Base-by-base conservation (phyloP, 2,329 filamentous ascomycete genomes). In the Cordyceps militaris region DNA sequence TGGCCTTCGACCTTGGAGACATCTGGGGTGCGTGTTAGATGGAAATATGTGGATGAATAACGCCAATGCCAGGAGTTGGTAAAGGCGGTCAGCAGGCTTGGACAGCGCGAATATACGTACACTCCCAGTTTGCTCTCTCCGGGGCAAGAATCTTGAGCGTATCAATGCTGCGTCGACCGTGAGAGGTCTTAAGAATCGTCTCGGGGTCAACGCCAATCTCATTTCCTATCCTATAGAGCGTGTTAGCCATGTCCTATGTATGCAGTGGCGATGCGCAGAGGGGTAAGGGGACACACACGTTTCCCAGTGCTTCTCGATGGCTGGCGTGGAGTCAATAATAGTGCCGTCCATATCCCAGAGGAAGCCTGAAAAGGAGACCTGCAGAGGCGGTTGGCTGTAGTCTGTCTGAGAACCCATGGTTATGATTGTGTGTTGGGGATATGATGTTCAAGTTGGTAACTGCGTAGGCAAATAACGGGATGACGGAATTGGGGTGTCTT, bases 71-170 rank as follows among this genome's bases (percentile, higher is more conserved):
- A n/a, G 36, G 36, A 8, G 4, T 16, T 14, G 38, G 30, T 30
- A 55, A 46, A 46, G 28, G 53, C 44, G 43, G 43, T 49, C 53
- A 56, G 13, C 43, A 23, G 5, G 13, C 11, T 9, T 36, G 16
- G 19, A 6, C 19, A 7, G 26, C 36, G 23, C 19, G 44, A 10
- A 49, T 21, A n/a, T 36, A 83, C 89, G 75, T 74, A 95, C 91
- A 96, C 63, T 96, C 91, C 91, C 89, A 93, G 65, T 87, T 97
- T 43, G 94, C 94, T 69, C 91, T 90, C 64, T 89, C 85, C 16
- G 91, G 88, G 61, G 89, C 86, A 59, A 96, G 82, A 28, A 92
- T 76, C 69, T 83, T 83, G 59, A 99, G 79, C 3, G 88, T 85
- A 66, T 99, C 94, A 66, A 97, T 96, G 63, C 86, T 91, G 59